phyloP scores from a whole-genome alignment of 257 asterid genomes.

The Rauvolfia tetraphylla region DNA sequence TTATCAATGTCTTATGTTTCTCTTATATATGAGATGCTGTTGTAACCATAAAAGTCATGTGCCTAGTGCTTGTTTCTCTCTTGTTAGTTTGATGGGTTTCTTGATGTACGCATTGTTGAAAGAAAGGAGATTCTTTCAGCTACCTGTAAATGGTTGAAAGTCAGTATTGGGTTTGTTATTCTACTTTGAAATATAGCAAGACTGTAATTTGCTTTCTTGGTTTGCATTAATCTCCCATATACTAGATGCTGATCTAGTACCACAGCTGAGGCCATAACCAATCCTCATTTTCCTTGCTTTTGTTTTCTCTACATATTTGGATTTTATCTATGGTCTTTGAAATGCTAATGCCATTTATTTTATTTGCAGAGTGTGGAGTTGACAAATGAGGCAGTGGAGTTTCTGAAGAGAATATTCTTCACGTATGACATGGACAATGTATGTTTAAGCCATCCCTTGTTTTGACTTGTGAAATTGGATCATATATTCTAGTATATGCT shows the following conservation, averaged over 20 bases:
- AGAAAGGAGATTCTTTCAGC: not conserved
- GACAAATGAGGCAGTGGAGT: constrained; percentile 79
- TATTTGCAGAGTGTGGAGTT: constrained; percentile 82
- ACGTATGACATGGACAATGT: constrained; percentile 82
- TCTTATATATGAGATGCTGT: not conserved
- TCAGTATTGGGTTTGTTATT: constrained; percentile 5
- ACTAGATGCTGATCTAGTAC: too few species aligned
- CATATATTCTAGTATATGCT: not conserved
- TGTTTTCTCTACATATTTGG: not conserved
- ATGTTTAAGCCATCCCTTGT: constrained; percentile 31
- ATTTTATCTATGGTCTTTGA: not conserved
- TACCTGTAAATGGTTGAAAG: not conserved
- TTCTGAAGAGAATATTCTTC: constrained; percentile 62
- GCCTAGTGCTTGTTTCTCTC: too few species aligned
- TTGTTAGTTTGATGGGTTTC: not conserved
- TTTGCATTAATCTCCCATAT: not conserved
- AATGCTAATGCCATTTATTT: constrained; percentile 1
- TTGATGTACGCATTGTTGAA: not conserved
- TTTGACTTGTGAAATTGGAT: constrained; percentile 5
- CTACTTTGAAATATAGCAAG: not conserved
- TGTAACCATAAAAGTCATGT: not conserved
- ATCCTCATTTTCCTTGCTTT: not conserved
- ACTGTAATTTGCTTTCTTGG: not conserved
- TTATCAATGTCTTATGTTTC: not conserved
- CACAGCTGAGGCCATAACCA: not conserved